Base-by-base conservation (phyloP, 1,284 basidiomycete genomes). In the Leccinum fallax region DNA sequence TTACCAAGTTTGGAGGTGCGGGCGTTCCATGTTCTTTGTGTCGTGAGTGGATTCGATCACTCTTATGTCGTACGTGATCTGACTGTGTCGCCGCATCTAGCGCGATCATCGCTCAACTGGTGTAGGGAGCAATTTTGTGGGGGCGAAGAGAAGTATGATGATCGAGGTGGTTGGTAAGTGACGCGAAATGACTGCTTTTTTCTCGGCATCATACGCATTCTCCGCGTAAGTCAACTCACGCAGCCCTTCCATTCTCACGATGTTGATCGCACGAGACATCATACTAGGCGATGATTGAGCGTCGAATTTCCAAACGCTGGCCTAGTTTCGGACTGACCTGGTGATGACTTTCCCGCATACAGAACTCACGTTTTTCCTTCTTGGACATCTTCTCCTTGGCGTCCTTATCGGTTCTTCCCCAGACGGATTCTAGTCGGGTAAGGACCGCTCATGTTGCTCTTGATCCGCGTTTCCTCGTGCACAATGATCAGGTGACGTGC, bases 61-160 rank as follows among this genome's bases (percentile, higher is more conserved):
- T 21, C 30, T 38, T 28, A 6, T 40, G 51, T 34, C 38, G 34
- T 55, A n/a, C 30, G 40, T n/a, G 51, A 46, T 30, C n/a, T 11
- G 16, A 40, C 61, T 21, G 4, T 61, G 16, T 26, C 48, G 5
- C 19, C 60, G 36, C 15, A 59, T 68, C 24, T 61, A 76, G 74
- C 24, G 70, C 77, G 13, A 62, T 97, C 61, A 77, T 97, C 38
- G 82, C 94, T 0, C 97, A 99, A 74, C 78, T 98, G 19, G 85
- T 92, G 1, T 98, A 94, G 95, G 93, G 1, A 95, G 92, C 66
- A 92, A 91, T 46, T 98, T 98, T 76, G 83, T 83, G 11, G 90
- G 92, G 53, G 94, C 90, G 0, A 98, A 97, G 77, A 95, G 95
- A 9, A 96, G 93, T 59, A 98, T 98, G 95, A 97, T 98, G 95